phyloP scores from a whole-genome alignment of 352 stramenopile species.

The Globisporangium radiosum region DNA sequence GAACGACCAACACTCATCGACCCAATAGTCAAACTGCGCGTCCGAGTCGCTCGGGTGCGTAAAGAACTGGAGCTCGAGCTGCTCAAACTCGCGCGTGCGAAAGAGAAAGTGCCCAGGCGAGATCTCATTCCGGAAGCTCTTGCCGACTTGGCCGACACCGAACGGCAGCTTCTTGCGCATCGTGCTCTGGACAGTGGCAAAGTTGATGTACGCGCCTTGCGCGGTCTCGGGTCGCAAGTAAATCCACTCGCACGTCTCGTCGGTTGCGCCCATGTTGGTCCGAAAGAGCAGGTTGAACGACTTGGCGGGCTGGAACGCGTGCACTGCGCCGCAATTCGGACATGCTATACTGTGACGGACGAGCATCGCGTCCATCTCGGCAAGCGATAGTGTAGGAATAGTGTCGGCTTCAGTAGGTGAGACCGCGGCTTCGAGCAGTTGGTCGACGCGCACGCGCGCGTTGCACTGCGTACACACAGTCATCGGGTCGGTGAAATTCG shows the following conservation, averaged over 20 bases:
- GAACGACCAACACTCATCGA: conserved; percentile 88
- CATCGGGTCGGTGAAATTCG: conserved; percentile 98
- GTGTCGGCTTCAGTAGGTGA: conserved; percentile 36
- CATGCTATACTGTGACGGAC: conserved; percentile 39
- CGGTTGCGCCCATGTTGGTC: conserved; percentile 92
- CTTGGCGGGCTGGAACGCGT: conserved; percentile 74
- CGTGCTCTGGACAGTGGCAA: conserved; percentile 91
- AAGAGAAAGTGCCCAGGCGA: conserved; percentile 97
- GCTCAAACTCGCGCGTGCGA: conserved; percentile 96
- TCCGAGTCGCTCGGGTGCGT: conserved; percentile 71
- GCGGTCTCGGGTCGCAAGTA: conserved; percentile 97
- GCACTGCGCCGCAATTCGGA: conserved; percentile 39
- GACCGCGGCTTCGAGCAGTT: conserved; percentile 55
- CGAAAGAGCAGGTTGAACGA: conserved; percentile 98
- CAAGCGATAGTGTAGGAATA: conserved; percentile 41
- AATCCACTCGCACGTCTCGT: conserved; percentile 82
- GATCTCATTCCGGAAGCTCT: conserved; percentile 99
- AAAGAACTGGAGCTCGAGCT: conserved; percentile 93
- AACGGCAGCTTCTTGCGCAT: conserved; percentile 93
- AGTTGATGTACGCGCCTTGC: conserved; percentile 98
- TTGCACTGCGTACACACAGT: conserved; percentile 95
- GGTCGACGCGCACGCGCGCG: conserved; percentile 66
- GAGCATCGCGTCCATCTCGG: conserved; percentile 59
- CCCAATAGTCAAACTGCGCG: conserved; percentile 87
- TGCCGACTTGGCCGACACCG: conserved; percentile 96